Evolutionary conservation across 2,329 filamentous ascomycete genomes (phyloP).

Genomic region (Dactylellina leptospora): DNA sequence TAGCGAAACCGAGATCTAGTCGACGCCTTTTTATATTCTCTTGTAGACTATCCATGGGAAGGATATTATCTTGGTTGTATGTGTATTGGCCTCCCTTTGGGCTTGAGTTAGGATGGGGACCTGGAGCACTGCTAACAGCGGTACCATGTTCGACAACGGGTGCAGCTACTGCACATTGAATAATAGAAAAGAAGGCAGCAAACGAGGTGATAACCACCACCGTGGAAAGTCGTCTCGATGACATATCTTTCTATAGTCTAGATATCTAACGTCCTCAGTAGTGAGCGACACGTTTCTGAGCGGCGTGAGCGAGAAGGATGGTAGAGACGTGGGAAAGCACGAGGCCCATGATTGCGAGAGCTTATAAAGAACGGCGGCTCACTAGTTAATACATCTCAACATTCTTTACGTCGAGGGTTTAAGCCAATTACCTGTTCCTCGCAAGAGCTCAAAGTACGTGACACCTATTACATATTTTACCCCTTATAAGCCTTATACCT

Average conservation of each 20-base stretch:
- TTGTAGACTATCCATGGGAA: neutral
- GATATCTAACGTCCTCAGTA: slow-evolving; percentile 8
- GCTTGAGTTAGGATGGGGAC: slow-evolving; percentile 10
- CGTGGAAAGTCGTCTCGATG: neutral
- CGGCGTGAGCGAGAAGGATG: slow-evolving; percentile 11
- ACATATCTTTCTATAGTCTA: neutral
- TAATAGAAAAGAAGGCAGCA: slow-evolving; percentile 8
- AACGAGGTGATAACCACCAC: neutral
- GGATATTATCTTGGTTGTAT: neutral
- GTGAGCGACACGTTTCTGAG: slow-evolving; percentile 20
- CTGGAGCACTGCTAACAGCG: slow-evolving; percentile 30
- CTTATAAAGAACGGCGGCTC: slow-evolving; percentile 10
- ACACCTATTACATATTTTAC: slow-evolving; percentile 22
- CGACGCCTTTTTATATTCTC: neutral
- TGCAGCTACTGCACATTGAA: slow-evolving; percentile 10
- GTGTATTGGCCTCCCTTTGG: neutral
- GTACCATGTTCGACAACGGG: slow-evolving; percentile 23
- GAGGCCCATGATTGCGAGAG: neutral
- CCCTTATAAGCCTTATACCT: too few species aligned
- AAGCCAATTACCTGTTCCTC: slow-evolving; percentile 21
- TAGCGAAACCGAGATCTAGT: neutral
- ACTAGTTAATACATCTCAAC: neutral
- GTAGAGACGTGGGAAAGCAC: slow-evolving; percentile 34
- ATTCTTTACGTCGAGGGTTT: slow-evolving; percentile 5
- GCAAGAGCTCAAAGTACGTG: slow-evolving; percentile 43